phyloP scores from a whole-genome alignment of 257 asterid species.

The Knoxia roxburghii region DNA sequence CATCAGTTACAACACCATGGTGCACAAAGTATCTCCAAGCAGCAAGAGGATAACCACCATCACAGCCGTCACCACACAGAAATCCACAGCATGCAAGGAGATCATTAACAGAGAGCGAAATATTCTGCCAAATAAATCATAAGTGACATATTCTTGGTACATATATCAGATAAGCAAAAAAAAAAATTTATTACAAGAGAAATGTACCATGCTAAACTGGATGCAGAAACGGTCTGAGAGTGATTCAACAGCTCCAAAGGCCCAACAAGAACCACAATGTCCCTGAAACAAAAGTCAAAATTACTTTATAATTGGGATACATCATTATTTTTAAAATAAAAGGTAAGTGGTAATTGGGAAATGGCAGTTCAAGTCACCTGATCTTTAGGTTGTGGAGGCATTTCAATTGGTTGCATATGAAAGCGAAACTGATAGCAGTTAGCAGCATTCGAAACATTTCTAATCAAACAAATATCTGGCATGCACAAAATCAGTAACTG shows the following conservation, averaged over 20 bases:
- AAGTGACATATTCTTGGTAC: neutral
- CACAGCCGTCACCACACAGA: conserved; percentile 93
- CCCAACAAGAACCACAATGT: conserved; percentile 99
- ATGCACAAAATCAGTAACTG: conserved; percentile 25
- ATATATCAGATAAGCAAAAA: neutral
- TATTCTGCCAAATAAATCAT: conserved; percentile 43
- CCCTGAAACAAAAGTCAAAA: conserved; percentile 48
- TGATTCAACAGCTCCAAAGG: conserved; percentile 88
- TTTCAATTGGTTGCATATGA: conserved; percentile 20
- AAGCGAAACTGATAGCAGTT: conserved; percentile 34
- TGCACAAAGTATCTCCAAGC: conserved; percentile 86
- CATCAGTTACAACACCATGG: conserved; percentile 85
- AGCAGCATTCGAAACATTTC: conserved; percentile 22
- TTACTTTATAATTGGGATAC: conserved; percentile 14
- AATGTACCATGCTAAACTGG: conserved; percentile 51
- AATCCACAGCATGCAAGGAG: conserved; percentile 90
- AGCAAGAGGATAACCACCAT: conserved; percentile 82
- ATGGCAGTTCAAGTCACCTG: conserved; percentile 53
- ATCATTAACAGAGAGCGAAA: conserved; percentile 86
- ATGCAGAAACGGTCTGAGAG: conserved; percentile 93
- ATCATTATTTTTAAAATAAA: conserved; percentile 8
- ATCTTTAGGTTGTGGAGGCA: conserved; percentile 40
- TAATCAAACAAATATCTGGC: conserved; percentile 15
- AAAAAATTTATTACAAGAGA: neutral
- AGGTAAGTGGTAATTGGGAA: conserved; percentile 10